Conservation (phyloP, 208 protist genomes). For the Borovskyia barvae region DNA sequence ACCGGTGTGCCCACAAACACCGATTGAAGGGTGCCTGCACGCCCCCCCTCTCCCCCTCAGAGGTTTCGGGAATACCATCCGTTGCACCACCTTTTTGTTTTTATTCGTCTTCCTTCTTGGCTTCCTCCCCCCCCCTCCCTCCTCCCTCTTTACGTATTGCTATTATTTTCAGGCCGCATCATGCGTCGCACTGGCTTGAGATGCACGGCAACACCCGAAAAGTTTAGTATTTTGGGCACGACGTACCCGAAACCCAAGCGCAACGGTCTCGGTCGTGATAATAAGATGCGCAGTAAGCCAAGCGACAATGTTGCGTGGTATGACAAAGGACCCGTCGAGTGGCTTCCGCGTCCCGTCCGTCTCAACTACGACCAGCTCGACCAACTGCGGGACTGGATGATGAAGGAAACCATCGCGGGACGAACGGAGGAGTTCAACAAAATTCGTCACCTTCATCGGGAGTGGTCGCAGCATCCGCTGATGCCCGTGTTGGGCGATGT, state of each 20-base stretch:
- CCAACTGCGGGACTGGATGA: constrained; percentile 87
- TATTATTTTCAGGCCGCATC: no score
- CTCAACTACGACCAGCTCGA: constrained; percentile 82
- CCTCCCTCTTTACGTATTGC: no score
- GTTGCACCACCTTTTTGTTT: neutral
- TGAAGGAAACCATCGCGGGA: constrained; percentile 79
- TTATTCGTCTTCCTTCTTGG: constrained; percentile 1
- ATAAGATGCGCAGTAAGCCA: constrained; percentile 89
- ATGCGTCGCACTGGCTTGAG: constrained; percentile 42
- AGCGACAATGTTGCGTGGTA: constrained; percentile 90
- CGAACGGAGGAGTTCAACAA: constrained; percentile 65
- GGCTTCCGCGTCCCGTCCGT: constrained; percentile 84
- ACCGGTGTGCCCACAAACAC: no score
- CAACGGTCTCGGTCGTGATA: constrained; percentile 66
- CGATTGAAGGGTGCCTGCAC: no score
- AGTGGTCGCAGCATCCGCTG: constrained; percentile 86
- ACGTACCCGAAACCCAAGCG: constrained; percentile 66
- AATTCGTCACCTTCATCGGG: constrained; percentile 77
- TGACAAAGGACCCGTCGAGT: constrained; percentile 89
- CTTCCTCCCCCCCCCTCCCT: no score
- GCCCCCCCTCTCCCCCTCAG: no score
- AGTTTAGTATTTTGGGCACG: constrained; percentile 71
- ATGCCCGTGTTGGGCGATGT: constrained; percentile 90
- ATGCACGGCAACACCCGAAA: constrained; percentile 71
- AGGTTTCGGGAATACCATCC: no score